Conservation (phyloP, 306 rosid species). For the Lathyrus sativus region DNA sequence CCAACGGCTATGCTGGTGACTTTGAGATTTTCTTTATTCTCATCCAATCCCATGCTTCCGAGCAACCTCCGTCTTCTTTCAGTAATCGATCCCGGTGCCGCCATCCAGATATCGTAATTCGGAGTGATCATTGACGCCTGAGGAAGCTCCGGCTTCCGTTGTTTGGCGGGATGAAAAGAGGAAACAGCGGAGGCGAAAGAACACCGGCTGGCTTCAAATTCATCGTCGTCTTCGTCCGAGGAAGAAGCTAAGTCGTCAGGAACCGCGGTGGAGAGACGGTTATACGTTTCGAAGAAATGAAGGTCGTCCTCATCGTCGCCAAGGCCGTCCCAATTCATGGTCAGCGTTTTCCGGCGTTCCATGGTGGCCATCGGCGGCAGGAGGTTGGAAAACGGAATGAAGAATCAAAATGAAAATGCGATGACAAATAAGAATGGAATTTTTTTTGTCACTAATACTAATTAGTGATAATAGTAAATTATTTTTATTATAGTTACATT, state of each 20-base stretch:
- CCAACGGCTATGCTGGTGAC: conserved; percentile 26
- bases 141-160: not conserved
- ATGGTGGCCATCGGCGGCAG: conserved; percentile 43
- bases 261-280: conserved; percentile 50
- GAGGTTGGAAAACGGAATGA: conserved; percentile 10
- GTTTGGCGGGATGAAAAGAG: conserved; percentile 36
- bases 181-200: conserved; percentile 67
- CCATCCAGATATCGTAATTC: conserved; percentile 78
- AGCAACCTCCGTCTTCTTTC: conserved; percentile 62
- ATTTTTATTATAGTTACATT: not conserved
- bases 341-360: conserved; percentile 47
- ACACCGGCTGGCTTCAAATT: conserved; percentile 52
- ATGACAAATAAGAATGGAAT: not conserved
- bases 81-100: conserved; percentile 63
- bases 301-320: conserved; percentile 53
- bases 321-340: conserved; percentile 54
- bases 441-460: not conserved
- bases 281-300: conserved; percentile 57
- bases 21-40: conserved; percentile 44
- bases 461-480: not conserved
- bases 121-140: not conserved
- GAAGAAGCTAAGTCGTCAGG: conserved; percentile 51
- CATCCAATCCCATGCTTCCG: conserved; percentile 66
- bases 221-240: conserved; percentile 53
- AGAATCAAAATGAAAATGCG: not conserved